These are phyloP conservation scores for Fusarium globosum DNA, from an alignment of 2,329 filamentous ascomycete genomes.

Conservation along the genomic window DNA sequence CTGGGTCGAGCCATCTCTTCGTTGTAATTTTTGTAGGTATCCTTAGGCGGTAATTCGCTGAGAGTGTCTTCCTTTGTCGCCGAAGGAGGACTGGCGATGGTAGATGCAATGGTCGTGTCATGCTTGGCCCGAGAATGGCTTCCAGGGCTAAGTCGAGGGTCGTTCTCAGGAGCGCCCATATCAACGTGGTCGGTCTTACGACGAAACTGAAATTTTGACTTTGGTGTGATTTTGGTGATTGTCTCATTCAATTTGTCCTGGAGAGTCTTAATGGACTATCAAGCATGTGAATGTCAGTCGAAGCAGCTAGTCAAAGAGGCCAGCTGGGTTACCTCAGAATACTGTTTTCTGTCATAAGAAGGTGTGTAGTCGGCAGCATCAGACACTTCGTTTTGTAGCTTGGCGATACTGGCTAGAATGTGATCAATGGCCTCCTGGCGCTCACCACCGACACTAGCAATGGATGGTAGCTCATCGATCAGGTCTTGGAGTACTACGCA, in stretches of 20 bases:
- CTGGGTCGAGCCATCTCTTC: slow-evolving; percentile 60
- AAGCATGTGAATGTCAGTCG: neutral
- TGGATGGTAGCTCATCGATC: slow-evolving; percentile 74
- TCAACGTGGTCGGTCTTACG: slow-evolving; percentile 52
- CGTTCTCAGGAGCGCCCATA: slow-evolving; percentile 56
- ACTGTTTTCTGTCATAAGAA: slow-evolving; percentile 89
- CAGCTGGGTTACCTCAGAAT: slow-evolving; percentile 71
- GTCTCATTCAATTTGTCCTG: slow-evolving; percentile 81
- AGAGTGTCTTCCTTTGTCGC: slow-evolving; percentile 27
- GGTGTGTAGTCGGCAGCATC: slow-evolving; percentile 86
- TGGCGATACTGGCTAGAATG: slow-evolving; percentile 81
- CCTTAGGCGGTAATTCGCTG: slow-evolving; percentile 37
- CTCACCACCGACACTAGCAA: slow-evolving; percentile 74
- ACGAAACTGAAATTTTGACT: slow-evolving; percentile 86
- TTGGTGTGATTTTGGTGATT: slow-evolving; percentile 75
- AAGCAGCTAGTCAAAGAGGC: neutral
- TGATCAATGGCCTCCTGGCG: slow-evolving; percentile 84
- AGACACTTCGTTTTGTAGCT: slow-evolving; percentile 84
- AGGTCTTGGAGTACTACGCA: slow-evolving; percentile 77
- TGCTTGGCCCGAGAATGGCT: slow-evolving; percentile 48
- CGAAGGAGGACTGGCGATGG: neutral
- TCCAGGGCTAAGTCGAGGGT: slow-evolving; percentile 56
- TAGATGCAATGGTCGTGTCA: slow-evolving; percentile 13
- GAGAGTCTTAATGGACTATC: slow-evolving; percentile 80
- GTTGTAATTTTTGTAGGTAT: slow-evolving; percentile 65